These are phyloP conservation scores for Mycena pura DNA, from an alignment of 768 basidiomycete genomes.

Conservation along the genomic window DNA sequence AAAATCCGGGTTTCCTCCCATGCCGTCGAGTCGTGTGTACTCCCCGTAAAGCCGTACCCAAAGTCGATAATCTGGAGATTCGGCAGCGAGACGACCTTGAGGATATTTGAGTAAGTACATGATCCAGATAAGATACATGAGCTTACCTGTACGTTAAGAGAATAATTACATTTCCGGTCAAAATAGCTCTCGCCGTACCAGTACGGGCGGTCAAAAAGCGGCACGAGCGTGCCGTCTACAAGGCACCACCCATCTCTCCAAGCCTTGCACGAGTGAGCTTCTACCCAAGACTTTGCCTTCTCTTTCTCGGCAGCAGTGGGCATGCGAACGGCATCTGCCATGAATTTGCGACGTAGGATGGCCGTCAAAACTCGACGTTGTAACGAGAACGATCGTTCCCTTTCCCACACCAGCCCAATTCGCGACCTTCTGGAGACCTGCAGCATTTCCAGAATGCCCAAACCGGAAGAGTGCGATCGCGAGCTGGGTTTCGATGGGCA, in stretches of 20 bases:
- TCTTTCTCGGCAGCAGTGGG: conserved; percentile 12
- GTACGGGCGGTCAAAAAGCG: background rate
- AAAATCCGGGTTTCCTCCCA: conserved; percentile 23
- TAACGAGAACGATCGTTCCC: conserved; percentile 7
- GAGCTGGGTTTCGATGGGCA: conserved; percentile 18
- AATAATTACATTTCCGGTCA: conserved; percentile 12
- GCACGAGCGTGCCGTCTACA: conserved; percentile 6
- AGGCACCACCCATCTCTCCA: conserved; percentile 16
- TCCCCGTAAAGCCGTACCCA: conserved; percentile 30
- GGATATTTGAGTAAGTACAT: background rate
- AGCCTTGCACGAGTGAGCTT: conserved; percentile 9
- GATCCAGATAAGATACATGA: background rate
- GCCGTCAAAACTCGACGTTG: conserved; percentile 14
- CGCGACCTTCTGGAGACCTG: conserved; percentile 11
- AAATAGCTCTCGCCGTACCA: conserved; percentile 19
- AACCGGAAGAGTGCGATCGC: conserved; percentile 14
- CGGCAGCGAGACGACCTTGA: conserved; percentile 1
- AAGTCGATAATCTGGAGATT: conserved; percentile 12
- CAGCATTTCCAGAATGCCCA: conserved; percentile 15
- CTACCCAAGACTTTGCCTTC: conserved; percentile 8
- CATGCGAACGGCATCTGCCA: conserved; percentile 9
- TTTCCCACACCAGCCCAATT: conserved; percentile 13
- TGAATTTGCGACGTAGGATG: conserved; percentile 5
- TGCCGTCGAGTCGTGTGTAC: conserved; percentile 34
- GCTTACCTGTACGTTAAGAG: conserved; percentile 16